phyloP scores from a whole-genome alignment of 2,329 filamentous ascomycete genomes.

The Fusarium agapanthi region DNA sequence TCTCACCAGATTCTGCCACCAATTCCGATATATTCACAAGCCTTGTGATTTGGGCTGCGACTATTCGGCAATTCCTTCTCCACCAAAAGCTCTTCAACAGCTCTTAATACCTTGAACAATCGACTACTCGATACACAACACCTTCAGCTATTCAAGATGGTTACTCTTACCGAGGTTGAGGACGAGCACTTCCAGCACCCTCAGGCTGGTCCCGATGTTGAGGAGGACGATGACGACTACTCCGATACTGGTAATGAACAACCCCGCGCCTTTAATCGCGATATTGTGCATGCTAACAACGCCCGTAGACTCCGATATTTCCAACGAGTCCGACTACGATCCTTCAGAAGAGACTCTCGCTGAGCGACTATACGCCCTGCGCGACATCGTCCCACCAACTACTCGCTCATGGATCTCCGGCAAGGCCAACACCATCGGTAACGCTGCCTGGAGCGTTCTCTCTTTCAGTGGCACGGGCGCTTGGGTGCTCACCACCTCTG shows the following conservation, averaged over 20 bases:
- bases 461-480: conserved; percentile 84
- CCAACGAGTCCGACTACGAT: conserved; percentile 78
- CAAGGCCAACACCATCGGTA: conserved; percentile 64
- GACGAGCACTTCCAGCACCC: conserved; percentile 90
- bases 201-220: conserved; percentile 76
- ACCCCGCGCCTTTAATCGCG: background rate
- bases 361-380: conserved; percentile 76
- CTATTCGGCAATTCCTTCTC: background rate
- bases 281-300: conserved; percentile 1
- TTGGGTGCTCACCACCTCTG: conserved; percentile 91
- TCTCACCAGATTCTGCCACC: background rate
- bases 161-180: conserved; percentile 95
- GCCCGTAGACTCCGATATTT: conserved; percentile 81
- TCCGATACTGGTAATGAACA: conserved; percentile 82
- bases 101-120: conserved; percentile 11
- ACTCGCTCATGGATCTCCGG: conserved; percentile 73
- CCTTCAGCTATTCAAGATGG: conserved; percentile 69
- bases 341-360: conserved; percentile 65
- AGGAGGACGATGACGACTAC: conserved; percentile 94
- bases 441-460: conserved; percentile 62
- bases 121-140: background rate
- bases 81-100: conserved; percentile 12
- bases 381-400: conserved; percentile 79
- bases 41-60: background rate
- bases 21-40: background rate